These are phyloP conservation scores for Ustanciosporium gigantosporum DNA, from an alignment of 1,284 basidiomycete genomes.

Conservation along the genomic window DNA sequence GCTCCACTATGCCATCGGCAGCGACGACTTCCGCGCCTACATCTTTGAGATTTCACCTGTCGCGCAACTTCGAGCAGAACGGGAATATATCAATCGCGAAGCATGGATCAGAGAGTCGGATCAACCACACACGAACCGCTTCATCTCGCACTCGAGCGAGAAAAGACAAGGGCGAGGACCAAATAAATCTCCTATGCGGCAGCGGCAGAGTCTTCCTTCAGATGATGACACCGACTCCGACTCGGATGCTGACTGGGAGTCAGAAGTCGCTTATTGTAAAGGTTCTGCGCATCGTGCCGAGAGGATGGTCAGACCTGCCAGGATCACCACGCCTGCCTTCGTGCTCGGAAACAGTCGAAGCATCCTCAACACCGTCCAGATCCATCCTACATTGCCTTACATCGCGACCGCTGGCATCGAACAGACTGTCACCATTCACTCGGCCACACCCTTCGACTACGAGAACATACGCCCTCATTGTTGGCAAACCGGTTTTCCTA, in stretches of 20 bases:
- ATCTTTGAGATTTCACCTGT: conserved; percentile 15
- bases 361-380: background rate
- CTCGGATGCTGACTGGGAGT: background rate
- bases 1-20: conserved; percentile 23
- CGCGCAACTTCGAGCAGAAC: conserved; percentile 4
- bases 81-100: conserved; percentile 11
- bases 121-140: no score
- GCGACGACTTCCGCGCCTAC: conserved; percentile 32
- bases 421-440: background rate
- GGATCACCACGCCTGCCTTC: background rate
- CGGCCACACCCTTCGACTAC: background rate
- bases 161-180: background rate
- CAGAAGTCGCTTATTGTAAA: background rate
- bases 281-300: background rate
- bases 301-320: background rate
- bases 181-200: background rate
- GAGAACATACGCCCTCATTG: no score
- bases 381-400: background rate
- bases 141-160: no score
- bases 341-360: background rate
- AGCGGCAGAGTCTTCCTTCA: no score
- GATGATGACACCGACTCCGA: background rate
- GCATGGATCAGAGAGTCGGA: no score
- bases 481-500: no score
- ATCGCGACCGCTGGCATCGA: background rate